phyloP scores from a whole-genome alignment of 1,284 basidiomycete species.

The Moesziomyces parantarcticus region DNA sequence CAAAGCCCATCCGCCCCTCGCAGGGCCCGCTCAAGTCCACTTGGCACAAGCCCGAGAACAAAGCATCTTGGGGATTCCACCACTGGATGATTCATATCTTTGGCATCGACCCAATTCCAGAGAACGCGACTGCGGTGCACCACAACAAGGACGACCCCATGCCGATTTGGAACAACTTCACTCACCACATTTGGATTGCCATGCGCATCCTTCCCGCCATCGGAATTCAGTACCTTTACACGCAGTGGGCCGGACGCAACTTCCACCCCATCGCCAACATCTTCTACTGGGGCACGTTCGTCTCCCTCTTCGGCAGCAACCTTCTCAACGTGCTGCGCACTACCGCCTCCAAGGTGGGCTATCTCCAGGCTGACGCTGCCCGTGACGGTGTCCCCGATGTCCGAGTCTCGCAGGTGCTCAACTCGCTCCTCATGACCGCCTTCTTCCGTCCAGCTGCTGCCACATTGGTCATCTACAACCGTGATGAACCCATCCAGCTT shows the following conservation, averaged over 20 bases:
- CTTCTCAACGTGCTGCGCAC: slow-evolving; percentile 30
- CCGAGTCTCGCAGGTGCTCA: slow-evolving; percentile 32
- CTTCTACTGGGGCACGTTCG: slow-evolving; percentile 35
- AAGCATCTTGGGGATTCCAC: slow-evolving; percentile 12
- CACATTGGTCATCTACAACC: slow-evolving; percentile 53
- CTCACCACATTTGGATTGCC: slow-evolving; percentile 49
- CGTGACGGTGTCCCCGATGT: slow-evolving; percentile 55
- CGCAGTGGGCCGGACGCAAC: slow-evolving; percentile 40
- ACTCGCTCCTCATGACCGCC: slow-evolving; percentile 39
- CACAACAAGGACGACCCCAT: slow-evolving; percentile 42
- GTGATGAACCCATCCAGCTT: slow-evolving; percentile 28
- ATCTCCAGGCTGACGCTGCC: slow-evolving; percentile 44
- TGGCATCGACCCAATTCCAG: slow-evolving; percentile 33
- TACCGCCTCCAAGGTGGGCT: slow-evolving; percentile 46
- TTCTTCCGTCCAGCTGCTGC: slow-evolving; percentile 48
- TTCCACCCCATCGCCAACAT: slow-evolving; percentile 49
- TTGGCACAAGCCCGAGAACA: slow-evolving; percentile 32
- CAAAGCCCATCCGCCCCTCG: slow-evolving; percentile 37
- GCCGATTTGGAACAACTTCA: slow-evolving; percentile 43
- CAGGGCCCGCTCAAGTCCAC: slow-evolving; percentile 45
- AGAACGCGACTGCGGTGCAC: slow-evolving; percentile 20
- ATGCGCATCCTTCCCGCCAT: slow-evolving; percentile 46
- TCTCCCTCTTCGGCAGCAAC: slow-evolving; percentile 38
- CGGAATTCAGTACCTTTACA: slow-evolving; percentile 48
- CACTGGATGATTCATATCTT: slow-evolving; percentile 32